These are phyloP conservation scores for Pueraria montana DNA, from an alignment of 306 rosid species.

Conservation along the genomic window DNA sequence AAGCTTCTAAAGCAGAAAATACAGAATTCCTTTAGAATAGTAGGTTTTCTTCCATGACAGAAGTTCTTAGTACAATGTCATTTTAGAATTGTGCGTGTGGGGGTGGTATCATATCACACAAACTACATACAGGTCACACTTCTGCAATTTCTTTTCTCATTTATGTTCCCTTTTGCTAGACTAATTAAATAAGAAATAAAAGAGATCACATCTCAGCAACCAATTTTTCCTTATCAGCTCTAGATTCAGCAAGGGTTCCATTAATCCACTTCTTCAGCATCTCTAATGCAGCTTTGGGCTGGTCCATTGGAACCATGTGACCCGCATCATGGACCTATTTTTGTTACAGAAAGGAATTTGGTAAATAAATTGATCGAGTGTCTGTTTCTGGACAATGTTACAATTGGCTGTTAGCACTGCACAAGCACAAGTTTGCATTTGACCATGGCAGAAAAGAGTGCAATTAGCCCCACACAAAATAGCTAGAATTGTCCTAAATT, in stretches of 20 bases:
- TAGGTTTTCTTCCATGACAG: background rate
- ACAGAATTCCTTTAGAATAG: background rate
- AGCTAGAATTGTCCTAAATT: background rate
- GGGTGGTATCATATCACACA: background rate
- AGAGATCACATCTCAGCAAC: constrained; percentile 70
- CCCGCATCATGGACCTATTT: constrained; percentile 93
- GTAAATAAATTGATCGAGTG: constrained; percentile 5
- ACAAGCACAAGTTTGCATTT: constrained; percentile 30
- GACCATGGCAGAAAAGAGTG: background rate
- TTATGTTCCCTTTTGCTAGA: background rate
- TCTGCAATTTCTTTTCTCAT: constrained; percentile 7
- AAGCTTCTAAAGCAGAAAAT: constrained; percentile 32
- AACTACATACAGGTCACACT: constrained; percentile 13
- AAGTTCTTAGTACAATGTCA: constrained; percentile 6
- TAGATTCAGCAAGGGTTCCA: constrained; percentile 67
- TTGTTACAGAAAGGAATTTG: constrained; percentile 29
- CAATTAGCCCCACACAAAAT: background rate
- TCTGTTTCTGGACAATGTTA: background rate
- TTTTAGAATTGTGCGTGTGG: background rate
- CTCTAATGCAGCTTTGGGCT: constrained; percentile 90
- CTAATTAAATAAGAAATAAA: constrained; percentile 8
- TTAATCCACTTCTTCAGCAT: constrained; percentile 88
- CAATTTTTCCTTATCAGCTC: constrained; percentile 50
- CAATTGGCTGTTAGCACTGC: background rate
- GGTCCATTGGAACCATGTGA: constrained; percentile 99